Evolutionary conservation across 306 rosid genomes (phyloP).

Genomic region (Psophocarpus tetragonolobus): DNA sequence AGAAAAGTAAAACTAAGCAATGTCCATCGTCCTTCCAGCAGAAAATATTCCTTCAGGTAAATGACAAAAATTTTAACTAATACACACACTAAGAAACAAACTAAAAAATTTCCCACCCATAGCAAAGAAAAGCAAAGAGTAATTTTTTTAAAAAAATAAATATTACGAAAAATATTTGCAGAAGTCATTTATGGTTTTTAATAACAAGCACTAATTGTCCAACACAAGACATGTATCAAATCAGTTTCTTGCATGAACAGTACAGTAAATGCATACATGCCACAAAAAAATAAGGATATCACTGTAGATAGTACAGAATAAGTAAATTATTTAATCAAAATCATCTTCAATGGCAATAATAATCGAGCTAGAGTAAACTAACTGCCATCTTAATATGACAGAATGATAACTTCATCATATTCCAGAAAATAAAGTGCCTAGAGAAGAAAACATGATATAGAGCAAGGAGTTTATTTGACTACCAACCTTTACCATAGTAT

Average conservation of each 20-base stretch:
- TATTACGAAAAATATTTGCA: not conserved
- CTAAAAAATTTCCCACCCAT: not conserved
- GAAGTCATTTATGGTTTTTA: slow-evolving; percentile 7
- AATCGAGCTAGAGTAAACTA: not conserved
- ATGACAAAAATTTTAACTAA: not conserved
- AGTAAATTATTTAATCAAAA: slow-evolving; percentile 15
- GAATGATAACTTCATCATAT: not conserved
- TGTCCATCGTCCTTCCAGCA: slow-evolving; percentile 18
- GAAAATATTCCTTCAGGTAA: slow-evolving; percentile 1
- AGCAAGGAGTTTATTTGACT: slow-evolving; percentile 18
- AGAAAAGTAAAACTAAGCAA: not conserved
- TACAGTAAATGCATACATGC: not conserved
- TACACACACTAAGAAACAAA: not conserved
- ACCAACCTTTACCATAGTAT: slow-evolving; percentile 97
- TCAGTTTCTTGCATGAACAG: slow-evolving; percentile 1
- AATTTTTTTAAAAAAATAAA: not conserved
- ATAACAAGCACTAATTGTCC: not conserved
- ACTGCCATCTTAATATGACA: slow-evolving; percentile 18
- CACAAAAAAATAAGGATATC: not conserved
- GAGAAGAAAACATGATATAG: slow-evolving; percentile 8
- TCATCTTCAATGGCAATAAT: slow-evolving; percentile 21
- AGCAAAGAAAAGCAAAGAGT: not conserved
- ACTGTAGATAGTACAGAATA: slow-evolving; percentile 10
- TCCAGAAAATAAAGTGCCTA: slow-evolving; percentile 13
- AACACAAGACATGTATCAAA: not conserved